phyloP scores from a whole-genome alignment of 441 rosid species.

The Syzygium syzygioides region DNA sequence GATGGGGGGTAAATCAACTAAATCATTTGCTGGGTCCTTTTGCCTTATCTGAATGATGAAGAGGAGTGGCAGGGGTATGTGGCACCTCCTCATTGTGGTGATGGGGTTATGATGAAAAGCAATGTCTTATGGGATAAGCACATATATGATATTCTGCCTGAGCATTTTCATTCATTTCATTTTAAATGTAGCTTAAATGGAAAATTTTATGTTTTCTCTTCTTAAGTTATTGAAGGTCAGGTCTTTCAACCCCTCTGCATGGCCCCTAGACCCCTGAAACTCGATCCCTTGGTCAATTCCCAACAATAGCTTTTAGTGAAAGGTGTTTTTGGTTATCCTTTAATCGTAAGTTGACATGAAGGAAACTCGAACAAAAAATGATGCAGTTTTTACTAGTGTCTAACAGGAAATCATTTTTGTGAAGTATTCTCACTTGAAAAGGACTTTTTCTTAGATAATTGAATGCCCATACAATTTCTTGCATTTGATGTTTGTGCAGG shows the following conservation, averaged over 20 bases:
- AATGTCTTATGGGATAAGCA: not conserved
- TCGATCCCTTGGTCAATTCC: not conserved
- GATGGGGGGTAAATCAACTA: not conserved
- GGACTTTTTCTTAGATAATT: not conserved
- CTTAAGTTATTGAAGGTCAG: not conserved
- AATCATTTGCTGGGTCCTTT: not conserved
- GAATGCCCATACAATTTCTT: not conserved
- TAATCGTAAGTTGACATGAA: not conserved
- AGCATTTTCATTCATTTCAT: not conserved
- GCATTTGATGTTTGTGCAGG: slow-evolving; percentile 37
- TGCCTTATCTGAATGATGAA: not conserved
- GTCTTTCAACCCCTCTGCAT: not conserved
- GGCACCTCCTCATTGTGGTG: not conserved
- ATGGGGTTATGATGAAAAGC: not conserved
- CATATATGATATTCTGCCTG: not conserved
- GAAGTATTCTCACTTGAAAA: not conserved
- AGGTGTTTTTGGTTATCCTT: not conserved
- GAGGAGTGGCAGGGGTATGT: not conserved
- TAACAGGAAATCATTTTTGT: not conserved
- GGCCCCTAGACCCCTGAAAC: not conserved
- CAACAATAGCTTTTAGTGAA: not conserved
- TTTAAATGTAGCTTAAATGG: not conserved
- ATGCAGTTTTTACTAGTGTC: not conserved
- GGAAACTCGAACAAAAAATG: not conserved
- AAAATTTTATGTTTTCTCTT: not conserved